phyloP scores from a whole-genome alignment of 768 basidiomycete species.

The Russula foetens region DNA sequence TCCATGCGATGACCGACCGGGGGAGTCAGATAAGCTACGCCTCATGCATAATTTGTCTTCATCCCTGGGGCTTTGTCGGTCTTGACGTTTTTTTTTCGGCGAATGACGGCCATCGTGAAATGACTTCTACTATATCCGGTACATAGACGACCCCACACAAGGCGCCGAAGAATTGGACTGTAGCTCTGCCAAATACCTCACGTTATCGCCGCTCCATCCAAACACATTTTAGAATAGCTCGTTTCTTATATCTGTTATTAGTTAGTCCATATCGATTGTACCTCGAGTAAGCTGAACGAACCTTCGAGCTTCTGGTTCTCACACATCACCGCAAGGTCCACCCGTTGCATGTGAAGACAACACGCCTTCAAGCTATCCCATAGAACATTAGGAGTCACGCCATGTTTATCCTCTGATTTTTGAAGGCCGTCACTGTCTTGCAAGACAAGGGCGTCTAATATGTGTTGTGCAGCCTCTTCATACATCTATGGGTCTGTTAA shows the following conservation, averaged over 20 bases:
- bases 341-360: constrained; percentile 70
- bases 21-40: neutral
- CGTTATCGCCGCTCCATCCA: neutral
- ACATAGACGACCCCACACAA: neutral
- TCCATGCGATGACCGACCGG: neutral
- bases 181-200: neutral
- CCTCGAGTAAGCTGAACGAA: constrained; percentile 22
- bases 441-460: constrained; percentile 80
- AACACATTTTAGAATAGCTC: neutral
- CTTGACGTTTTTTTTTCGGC: neutral
- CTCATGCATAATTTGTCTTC: too few species aligned
- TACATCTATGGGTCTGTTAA: constrained; percentile 48
- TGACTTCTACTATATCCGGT: neutral
- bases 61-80: too few species aligned
- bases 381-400: constrained; percentile 66
- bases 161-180: neutral
- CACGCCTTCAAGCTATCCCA: constrained; percentile 88
- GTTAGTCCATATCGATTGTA: neutral
- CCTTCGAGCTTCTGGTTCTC: constrained; percentile 65
- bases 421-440: constrained; percentile 79
- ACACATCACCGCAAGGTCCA: constrained; percentile 70
- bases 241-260: constrained; percentile 2
- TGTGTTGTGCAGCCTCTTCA: constrained; percentile 78
- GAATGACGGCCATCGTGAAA: neutral
- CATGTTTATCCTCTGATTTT: constrained; percentile 47